Conservation (phyloP, 176 grass and related monocot species). For the Triticum turgidum region DNA sequence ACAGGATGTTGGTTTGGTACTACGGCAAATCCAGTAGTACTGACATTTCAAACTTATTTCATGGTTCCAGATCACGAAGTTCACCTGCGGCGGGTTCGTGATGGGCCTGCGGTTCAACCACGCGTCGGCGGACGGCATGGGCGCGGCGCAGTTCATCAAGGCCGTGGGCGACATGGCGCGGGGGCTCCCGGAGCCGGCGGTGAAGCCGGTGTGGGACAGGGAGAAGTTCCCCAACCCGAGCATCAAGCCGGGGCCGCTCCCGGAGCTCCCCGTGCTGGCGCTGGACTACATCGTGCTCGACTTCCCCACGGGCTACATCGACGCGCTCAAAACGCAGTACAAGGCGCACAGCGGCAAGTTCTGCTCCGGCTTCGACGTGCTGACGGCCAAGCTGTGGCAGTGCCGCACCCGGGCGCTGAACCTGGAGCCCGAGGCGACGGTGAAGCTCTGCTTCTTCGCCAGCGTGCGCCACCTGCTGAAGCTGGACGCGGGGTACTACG, state of each 20-base stretch:
- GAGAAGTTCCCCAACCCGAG: slow-evolving; percentile 61
- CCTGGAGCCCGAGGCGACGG: slow-evolving; percentile 25
- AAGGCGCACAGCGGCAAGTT: slow-evolving; percentile 55
- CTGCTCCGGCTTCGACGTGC: slow-evolving; percentile 70
- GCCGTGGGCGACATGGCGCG: slow-evolving; percentile 57
- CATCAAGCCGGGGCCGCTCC: slow-evolving; percentile 42
- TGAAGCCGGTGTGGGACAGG: slow-evolving; percentile 56
- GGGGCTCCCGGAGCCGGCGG: slow-evolving; percentile 40
- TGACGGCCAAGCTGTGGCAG: slow-evolving; percentile 57
- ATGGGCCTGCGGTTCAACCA: slow-evolving; percentile 70
- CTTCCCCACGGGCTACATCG: slow-evolving; percentile 45
- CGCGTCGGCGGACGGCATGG: slow-evolving; percentile 61
- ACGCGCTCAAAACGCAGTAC: slow-evolving; percentile 51
- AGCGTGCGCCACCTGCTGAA: slow-evolving; percentile 58
- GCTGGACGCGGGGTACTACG: slow-evolving; percentile 57
- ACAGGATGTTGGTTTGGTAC: background rate
- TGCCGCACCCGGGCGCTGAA: slow-evolving; percentile 57
- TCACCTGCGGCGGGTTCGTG: slow-evolving; percentile 68
- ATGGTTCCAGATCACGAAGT: slow-evolving; percentile 53
- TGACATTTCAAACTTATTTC: background rate
- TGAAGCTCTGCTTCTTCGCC: slow-evolving; percentile 60
- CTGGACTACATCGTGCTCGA: slow-evolving; percentile 52
- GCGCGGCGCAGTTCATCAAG: slow-evolving; percentile 56
- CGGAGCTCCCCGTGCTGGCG: slow-evolving; percentile 41
- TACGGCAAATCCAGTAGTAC: background rate